Base-by-base conservation (phyloP, 768 basidiomycete genomes). In the Punctularia strigosozonata region DNA sequence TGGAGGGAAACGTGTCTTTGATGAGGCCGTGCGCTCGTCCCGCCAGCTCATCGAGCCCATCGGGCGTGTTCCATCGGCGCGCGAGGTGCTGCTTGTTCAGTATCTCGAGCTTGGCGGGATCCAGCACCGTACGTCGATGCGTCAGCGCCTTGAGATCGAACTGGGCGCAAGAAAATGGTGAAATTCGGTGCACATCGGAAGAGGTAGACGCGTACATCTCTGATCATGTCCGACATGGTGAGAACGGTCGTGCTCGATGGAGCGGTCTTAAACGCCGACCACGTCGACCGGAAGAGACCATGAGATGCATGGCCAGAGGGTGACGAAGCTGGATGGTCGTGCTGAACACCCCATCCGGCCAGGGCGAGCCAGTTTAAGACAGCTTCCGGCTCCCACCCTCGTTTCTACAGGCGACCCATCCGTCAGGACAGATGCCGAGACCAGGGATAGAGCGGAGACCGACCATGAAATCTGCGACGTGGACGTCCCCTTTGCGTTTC, bases 311-410 rank as follows among this genome's bases (percentile, higher is more conserved):
- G 44, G 40, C 49, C 55, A 37, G 30, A 53, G 38, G 24, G n/a
- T n/a, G n/a, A n/a, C n/a, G n/a, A 59, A 45, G 15, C 43, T 18
- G 39, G 48, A 42, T 53, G 47, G 6, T 59, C 49, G 39, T 66
- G 66, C 6, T 70, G 65, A 7, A 69, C 74, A 18, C 90, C 87
- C 87, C 92, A 97, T 1, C 95, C 92, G n/a, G 88, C 80, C 14
- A 98, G 64, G 4, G 88, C 88, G 6, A 97, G 71, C 80, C 92
- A 98, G 51, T 98, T 98, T 19, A 92, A 59, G 12, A 99, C 58
- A 2, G 91, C 89, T 31, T 70, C 69, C 0, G 90, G 85, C 51
- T 98, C 92, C 80, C 88, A 98, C 0, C 90, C 92, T 33, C 77
- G 68, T 48, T 72, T 64, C 91, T 94, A 20, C 7, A 46, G 28